Conservation (phyloP, 495 filamentous ascomycete species). For the Daldinia loculata region DNA sequence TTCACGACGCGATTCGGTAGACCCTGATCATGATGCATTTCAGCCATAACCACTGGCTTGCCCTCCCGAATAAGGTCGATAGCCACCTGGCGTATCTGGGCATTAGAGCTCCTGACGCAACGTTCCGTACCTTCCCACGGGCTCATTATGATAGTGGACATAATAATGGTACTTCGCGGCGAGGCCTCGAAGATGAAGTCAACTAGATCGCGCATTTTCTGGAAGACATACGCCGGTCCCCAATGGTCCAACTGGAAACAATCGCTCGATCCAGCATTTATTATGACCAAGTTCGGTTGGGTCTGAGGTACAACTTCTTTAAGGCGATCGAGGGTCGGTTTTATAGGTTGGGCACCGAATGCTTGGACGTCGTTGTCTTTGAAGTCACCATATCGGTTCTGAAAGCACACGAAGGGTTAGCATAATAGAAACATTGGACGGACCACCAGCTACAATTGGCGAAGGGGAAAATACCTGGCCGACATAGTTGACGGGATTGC, state of each 20-base stretch:
- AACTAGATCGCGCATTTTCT: conserved; percentile 43
- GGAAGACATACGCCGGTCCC: conserved; percentile 39
- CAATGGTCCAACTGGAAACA: conserved; percentile 45
- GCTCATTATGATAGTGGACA: conserved; percentile 41
- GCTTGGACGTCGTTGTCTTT: conserved; percentile 46
- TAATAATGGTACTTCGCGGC: conserved; percentile 42
- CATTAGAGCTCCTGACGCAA: conserved; percentile 47
- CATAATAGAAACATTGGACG: conserved; percentile 8
- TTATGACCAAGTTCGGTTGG: conserved; percentile 43
- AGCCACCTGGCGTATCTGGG: conserved; percentile 49
- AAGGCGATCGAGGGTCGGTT: conserved; percentile 39
- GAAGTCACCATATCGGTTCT: conserved; percentile 47
- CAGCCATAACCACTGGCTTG: conserved; percentile 41
- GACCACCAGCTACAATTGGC: conserved; percentile 1
- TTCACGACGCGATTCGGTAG: conserved; percentile 43
- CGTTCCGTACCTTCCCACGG: conserved; percentile 44
- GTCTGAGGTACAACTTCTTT: conserved; percentile 43
- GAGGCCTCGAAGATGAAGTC: conserved; percentile 45
- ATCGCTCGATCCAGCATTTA: conserved; percentile 47
- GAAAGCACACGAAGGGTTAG: conserved; percentile 24
- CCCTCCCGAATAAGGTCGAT: conserved; percentile 50
- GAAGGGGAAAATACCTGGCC: conserved; percentile 36
- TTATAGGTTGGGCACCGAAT: conserved; percentile 44
- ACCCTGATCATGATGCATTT: conserved; percentile 42
- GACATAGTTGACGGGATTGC: conserved; percentile 47